These are phyloP conservation scores for Aspergillus hiratsukae DNA, from an alignment of 2,329 filamentous ascomycete genomes.

Conservation along the genomic window DNA sequence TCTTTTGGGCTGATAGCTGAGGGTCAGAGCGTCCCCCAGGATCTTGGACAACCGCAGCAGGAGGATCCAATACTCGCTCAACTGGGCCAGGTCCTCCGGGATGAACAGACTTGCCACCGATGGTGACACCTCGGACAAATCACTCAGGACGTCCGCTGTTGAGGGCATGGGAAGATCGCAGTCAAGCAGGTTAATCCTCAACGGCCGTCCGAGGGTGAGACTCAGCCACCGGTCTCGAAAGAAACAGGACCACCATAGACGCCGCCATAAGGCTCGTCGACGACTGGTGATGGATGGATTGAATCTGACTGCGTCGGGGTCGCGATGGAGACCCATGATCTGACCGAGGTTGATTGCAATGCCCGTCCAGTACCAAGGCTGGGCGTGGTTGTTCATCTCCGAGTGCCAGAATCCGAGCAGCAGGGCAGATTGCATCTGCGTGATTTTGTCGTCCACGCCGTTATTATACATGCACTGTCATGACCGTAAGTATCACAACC, in stretches of 20 bases:
- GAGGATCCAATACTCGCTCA: constrained; percentile 24
- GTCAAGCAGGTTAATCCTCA: constrained; percentile 37
- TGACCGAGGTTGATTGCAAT: constrained; percentile 42
- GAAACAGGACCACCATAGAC: constrained; percentile 41
- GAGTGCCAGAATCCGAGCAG: constrained; percentile 43
- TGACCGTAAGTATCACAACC: neutral
- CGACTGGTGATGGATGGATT: constrained; percentile 18
- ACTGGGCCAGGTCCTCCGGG: constrained; percentile 16
- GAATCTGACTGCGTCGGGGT: constrained; percentile 11
- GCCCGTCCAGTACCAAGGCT: constrained; percentile 47
- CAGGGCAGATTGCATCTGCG: constrained; percentile 42
- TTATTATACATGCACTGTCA: constrained; percentile 24
- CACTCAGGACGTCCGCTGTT: constrained; percentile 23
- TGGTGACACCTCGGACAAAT: constrained; percentile 12
- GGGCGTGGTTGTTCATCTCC: constrained; percentile 38
- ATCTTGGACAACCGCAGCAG: constrained; percentile 23
- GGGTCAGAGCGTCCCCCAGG: constrained; percentile 21
- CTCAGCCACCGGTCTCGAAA: constrained; percentile 41
- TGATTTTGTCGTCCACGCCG: constrained; percentile 38
- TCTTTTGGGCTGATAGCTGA: constrained; percentile 21
- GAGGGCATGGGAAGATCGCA: constrained; percentile 32
- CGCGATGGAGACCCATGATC: constrained; percentile 41
- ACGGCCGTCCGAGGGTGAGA: constrained; percentile 36
- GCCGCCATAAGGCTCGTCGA: constrained; percentile 31
- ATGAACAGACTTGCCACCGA: constrained; percentile 12